Evolutionary conservation across 441 rosid genomes (phyloP).

Genomic region (Macaranga tanarius): DNA sequence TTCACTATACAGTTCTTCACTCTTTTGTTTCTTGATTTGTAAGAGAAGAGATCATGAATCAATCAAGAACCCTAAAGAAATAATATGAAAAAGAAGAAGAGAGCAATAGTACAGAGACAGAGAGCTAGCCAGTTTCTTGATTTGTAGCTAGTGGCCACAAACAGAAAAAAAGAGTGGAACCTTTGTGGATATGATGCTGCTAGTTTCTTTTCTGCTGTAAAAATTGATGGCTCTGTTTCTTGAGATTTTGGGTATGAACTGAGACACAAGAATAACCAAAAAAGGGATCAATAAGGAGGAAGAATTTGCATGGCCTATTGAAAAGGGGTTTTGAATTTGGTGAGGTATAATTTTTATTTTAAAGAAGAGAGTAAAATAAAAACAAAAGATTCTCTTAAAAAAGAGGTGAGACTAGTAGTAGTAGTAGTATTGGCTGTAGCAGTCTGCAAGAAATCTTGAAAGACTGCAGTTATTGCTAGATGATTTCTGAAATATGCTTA

Average conservation of each 20-base stretch:
- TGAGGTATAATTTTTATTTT: too few relatives aligned
- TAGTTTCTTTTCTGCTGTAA: neutral
- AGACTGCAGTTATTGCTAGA: slow-evolving; percentile 30
- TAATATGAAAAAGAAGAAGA: neutral
- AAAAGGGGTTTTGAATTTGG: neutral
- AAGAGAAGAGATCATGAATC: neutral
- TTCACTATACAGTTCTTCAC: neutral
- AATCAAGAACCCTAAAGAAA: slow-evolving; percentile 19
- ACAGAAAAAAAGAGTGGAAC: too few relatives aligned
- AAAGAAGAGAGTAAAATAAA: too few relatives aligned
- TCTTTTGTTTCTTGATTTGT: slow-evolving; percentile 1
- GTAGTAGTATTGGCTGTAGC: neutral
- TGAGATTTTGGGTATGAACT: neutral
- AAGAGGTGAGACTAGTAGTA: neutral
- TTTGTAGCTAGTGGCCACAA: neutral
- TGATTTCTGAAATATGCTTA: slow-evolving; percentile 25
- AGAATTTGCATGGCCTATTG: slow-evolving; percentile 33
- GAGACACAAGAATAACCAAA: neutral
- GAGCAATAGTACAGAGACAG: neutral
- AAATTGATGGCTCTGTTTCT: neutral
- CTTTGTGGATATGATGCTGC: neutral
- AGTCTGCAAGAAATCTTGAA: slow-evolving; percentile 21
- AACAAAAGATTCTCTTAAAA: neutral
- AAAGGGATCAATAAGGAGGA: slow-evolving; percentile 16
- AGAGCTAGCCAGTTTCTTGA: neutral